These are phyloP conservation scores for Rhodotorula kratochvilovae DNA, from an alignment of 768 basidiomycete species.

Conservation along the genomic window DNA sequence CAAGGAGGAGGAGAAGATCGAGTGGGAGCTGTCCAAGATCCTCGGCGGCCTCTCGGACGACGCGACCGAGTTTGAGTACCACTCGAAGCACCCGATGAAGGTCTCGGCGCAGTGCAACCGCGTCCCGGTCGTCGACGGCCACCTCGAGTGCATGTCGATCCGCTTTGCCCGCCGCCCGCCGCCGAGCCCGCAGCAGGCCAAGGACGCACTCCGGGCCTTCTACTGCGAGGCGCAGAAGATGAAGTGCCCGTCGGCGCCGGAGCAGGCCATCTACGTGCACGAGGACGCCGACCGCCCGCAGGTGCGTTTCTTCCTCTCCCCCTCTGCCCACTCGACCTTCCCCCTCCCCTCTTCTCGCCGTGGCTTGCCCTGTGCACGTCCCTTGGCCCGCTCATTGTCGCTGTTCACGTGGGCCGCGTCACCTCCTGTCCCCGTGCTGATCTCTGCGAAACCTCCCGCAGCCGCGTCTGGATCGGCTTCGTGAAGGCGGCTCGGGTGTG, in stretches of 20 bases:
- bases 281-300: slow-evolving; percentile 75
- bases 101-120: slow-evolving; percentile 91
- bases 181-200: slow-evolving; percentile 80
- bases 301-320: background rate
- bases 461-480: slow-evolving; percentile 82
- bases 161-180: slow-evolving; percentile 73
- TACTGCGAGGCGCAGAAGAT: slow-evolving; percentile 69
- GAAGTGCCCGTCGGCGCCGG: slow-evolving; percentile 77
- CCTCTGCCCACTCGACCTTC: background rate
- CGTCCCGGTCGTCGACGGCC: slow-evolving; percentile 92
- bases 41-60: slow-evolving; percentile 69
- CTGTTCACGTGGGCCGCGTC: too few relatives aligned
- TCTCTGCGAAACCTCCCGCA: too few relatives aligned
- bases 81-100: slow-evolving; percentile 69
- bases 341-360: too few relatives aligned
- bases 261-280: slow-evolving; percentile 80
- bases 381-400: too few relatives aligned
- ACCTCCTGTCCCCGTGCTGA: too few relatives aligned
- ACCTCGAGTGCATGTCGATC: slow-evolving; percentile 83
- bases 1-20: slow-evolving; percentile 91
- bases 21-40: slow-evolving; percentile 98
- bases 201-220: slow-evolving; percentile 69
- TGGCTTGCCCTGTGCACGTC: too few relatives aligned
- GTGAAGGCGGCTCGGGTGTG: slow-evolving; percentile 85
- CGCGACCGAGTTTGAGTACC: slow-evolving; percentile 73